Evolutionary conservation across 495 filamentous ascomycete species (phyloP).

Genomic region (Emericellopsis terricola): DNA sequence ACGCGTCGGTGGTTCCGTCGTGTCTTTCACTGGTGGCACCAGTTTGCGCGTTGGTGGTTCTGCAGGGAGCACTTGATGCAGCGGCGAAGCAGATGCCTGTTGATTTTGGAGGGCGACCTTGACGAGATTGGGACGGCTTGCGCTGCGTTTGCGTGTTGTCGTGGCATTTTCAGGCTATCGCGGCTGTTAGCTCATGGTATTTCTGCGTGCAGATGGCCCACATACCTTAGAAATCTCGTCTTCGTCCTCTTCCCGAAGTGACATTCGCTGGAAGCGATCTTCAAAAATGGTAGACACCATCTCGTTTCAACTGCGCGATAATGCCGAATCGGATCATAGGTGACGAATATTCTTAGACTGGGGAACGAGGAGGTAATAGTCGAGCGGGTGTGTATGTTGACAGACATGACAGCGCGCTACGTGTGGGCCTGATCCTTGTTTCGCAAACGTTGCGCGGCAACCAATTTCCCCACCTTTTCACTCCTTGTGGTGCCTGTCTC

Average conservation of each 20-base stretch:
- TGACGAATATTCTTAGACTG: neutral
- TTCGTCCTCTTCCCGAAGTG: slow-evolving; percentile 7
- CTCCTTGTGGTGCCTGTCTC: no score
- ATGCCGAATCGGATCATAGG: neutral
- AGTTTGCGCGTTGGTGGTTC: slow-evolving; percentile 38
- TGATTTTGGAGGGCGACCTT: slow-evolving; percentile 69
- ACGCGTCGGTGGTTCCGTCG: slow-evolving; percentile 40
- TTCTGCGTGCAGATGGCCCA: slow-evolving; percentile 1
- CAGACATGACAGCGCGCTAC: no score
- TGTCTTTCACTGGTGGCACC: slow-evolving; percentile 5
- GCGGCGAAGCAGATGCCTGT: slow-evolving; percentile 25
- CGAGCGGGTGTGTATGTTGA: neutral
- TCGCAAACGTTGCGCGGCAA: neutral
- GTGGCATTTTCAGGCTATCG: slow-evolving; percentile 21
- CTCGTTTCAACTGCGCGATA: no score
- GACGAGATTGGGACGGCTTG: slow-evolving; percentile 48
- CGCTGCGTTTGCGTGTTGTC: slow-evolving; percentile 37
- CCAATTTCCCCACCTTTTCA: neutral
- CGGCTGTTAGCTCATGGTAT: slow-evolving; percentile 3
- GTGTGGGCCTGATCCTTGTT: neutral
- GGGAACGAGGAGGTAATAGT: neutral
- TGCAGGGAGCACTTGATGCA: slow-evolving; percentile 45
- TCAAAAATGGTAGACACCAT: slow-evolving; percentile 42
- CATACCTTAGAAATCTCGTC: slow-evolving; percentile 33
- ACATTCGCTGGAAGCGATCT: slow-evolving; percentile 63